phyloP scores from a whole-genome alignment of 2,329 filamentous ascomycete species.

The Escovopsis sp. region DNA sequence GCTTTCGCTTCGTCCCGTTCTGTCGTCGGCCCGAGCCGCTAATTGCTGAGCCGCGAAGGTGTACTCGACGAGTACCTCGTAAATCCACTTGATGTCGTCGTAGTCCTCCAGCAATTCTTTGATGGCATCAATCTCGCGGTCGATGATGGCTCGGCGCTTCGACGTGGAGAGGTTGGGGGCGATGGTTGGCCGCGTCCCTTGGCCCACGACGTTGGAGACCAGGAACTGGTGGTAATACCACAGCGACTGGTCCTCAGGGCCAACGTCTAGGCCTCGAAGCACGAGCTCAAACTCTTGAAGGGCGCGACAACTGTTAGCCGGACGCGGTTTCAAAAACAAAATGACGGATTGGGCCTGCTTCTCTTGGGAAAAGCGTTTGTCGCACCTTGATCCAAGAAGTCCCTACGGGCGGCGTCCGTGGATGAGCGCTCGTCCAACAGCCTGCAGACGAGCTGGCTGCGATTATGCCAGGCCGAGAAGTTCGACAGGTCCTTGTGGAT shows the following conservation, averaged over 20 bases:
- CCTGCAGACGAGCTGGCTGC: constrained; percentile 66
- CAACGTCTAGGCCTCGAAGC: constrained; percentile 66
- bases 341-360: no score
- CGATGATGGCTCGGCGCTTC: constrained; percentile 51
- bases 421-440: constrained; percentile 58
- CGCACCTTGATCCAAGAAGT: constrained; percentile 57
- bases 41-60: constrained; percentile 43
- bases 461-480: constrained; percentile 92
- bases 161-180: constrained; percentile 43
- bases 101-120: constrained; percentile 48
- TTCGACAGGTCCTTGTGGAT: constrained; percentile 76
- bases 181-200: constrained; percentile 38
- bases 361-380: no score
- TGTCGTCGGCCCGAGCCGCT: constrained; percentile 25
- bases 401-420: constrained; percentile 42
- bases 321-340: not conserved
- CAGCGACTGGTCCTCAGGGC: constrained; percentile 85
- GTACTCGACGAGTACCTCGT: constrained; percentile 70
- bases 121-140: constrained; percentile 58
- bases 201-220: constrained; percentile 49
- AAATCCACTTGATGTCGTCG: constrained; percentile 60
- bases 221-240: constrained; percentile 96
- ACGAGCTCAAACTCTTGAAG: constrained; percentile 55
- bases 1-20: constrained; percentile 26
- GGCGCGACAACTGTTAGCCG: no score